Evolutionary conservation across 2,329 filamentous ascomycete species (phyloP).

Genomic region (Emmonsiellopsis sp.): DNA sequence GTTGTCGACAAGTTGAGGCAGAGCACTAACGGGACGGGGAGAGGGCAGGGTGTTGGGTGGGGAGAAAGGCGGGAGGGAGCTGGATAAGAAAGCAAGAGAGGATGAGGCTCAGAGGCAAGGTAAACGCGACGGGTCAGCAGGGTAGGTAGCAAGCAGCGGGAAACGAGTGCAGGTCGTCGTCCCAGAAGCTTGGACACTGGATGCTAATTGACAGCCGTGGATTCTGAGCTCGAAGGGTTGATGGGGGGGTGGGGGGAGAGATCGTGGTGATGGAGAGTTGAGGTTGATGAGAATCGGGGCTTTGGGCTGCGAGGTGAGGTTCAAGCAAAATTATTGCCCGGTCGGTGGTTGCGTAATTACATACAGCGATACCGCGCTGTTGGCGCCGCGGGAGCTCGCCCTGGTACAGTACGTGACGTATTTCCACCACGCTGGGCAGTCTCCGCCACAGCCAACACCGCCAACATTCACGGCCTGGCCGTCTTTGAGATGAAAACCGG

Average conservation of each 20-base stretch:
- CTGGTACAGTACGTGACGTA: no score
- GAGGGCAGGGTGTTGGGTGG: background rate
- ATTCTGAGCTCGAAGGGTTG: slow-evolving; percentile 1
- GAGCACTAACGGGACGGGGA: background rate
- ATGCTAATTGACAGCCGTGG: background rate
- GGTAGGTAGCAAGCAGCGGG: slow-evolving; percentile 12
- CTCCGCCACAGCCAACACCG: no score
- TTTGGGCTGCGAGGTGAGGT: background rate
- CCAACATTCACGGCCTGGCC: no score
- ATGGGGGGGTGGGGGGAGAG: slow-evolving; percentile 2
- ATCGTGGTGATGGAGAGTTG: slow-evolving; percentile 1
- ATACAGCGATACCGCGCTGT: no score
- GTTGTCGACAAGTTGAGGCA: background rate
- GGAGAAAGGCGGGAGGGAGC: background rate
- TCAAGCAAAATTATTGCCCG: no score
- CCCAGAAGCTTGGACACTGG: slow-evolving; percentile 16
- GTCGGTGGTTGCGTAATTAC: background rate
- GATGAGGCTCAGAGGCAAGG: slow-evolving; percentile 2
- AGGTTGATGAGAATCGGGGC: background rate
- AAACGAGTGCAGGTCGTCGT: slow-evolving; percentile 36
- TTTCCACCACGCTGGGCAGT: no score
- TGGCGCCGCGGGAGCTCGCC: no score
- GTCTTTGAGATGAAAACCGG: no score
- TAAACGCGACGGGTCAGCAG: background rate
- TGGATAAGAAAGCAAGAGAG: background rate